Evolutionary conservation across 768 basidiomycete species (phyloP), one percentile per base, ranked within the genome.

Genomic region (Suillus cothurnatus): DNA sequence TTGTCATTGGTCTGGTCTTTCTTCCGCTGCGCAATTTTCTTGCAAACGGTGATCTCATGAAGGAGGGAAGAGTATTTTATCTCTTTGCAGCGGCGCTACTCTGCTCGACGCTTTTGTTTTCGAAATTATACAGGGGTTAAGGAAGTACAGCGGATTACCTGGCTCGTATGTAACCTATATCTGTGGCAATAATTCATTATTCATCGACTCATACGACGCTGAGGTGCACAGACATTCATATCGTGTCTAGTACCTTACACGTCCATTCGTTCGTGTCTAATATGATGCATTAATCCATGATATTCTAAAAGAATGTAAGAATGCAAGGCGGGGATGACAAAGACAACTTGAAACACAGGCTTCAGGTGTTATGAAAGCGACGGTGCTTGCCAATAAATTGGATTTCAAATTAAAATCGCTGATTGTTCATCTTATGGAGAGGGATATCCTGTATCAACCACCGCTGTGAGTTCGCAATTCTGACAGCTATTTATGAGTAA

Each of bases 31-130:
- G 94, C 62, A 88, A 93, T 76, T 69, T 85, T 23, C 82, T 99
- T 52, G 84, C 93, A 11, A 83, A 83, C 3, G 88, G 86, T 1
- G 80, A 83, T 52, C 74, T 79, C 1, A 70, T 71, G 71, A 90
- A 92, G 68, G 90, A 93, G 71, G 95, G 95, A n/a, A 84, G 91
- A 55, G 88, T 98, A 3, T 98, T 98, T 74, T 96, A 90, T 70
- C 78, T 96, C 5, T 98, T 97, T 72, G 90, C 87, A 2, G 81
- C 71, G 0, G 70, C 89, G 15, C 79, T 96, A 58, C 63, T 77
- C 21, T 69, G 68, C 47, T 69, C 73, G 5, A 59, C 71, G 3
- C 43, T 21, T 47, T 66, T 53, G 56, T 77, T 77, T 66, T 67
- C 63, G 59, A 74, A 61, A 57, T 39, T 77, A 11, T 77, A 77